Conservation (phyloP, 805 yeast genomes). For the Dipodascus albidus region DNA sequence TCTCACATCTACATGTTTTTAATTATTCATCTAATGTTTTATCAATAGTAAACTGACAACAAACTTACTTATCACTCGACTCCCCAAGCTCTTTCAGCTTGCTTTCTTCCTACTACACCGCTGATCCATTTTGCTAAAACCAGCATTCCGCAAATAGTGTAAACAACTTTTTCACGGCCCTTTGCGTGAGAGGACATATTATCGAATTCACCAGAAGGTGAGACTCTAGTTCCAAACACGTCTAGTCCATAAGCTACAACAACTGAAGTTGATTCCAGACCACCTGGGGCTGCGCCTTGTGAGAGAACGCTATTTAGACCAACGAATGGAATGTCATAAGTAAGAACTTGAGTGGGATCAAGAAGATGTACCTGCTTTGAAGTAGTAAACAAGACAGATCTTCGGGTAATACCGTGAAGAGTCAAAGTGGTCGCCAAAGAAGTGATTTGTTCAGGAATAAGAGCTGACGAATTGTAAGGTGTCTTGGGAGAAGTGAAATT, state of each 20-base stretch:
- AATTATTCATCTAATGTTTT: too few relatives aligned
- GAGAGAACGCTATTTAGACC: constrained; percentile 30
- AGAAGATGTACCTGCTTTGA: constrained; percentile 50
- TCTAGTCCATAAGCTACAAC: constrained; percentile 58
- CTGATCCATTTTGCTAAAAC: constrained; percentile 9
- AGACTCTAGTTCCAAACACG: constrained; percentile 61
- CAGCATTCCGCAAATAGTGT: constrained; percentile 43
- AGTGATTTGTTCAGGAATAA: constrained; percentile 44
- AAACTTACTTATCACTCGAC: too few relatives aligned
- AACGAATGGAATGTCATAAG: constrained; percentile 38
- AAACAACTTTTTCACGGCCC: constrained; percentile 35
- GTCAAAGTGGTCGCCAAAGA: constrained; percentile 46
- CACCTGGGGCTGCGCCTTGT: constrained; percentile 53
- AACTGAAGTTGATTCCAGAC: constrained; percentile 65
- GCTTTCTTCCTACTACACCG: constrained; percentile 12
- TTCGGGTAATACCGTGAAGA: constrained; percentile 53
- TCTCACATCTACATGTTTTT: not conserved
- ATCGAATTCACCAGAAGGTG: constrained; percentile 82
- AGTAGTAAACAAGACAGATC: constrained; percentile 50
- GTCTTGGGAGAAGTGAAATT: constrained; percentile 34
- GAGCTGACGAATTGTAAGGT: constrained; percentile 44
- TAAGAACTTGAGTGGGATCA: constrained; percentile 37
- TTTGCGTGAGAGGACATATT: constrained; percentile 51
- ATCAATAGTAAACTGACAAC: too few relatives aligned
- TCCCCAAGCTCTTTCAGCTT: constrained; percentile 10